Base-by-base conservation (phyloP, 2,329 filamentous ascomycete genomes). In the Aspergillus sp. region DNA sequence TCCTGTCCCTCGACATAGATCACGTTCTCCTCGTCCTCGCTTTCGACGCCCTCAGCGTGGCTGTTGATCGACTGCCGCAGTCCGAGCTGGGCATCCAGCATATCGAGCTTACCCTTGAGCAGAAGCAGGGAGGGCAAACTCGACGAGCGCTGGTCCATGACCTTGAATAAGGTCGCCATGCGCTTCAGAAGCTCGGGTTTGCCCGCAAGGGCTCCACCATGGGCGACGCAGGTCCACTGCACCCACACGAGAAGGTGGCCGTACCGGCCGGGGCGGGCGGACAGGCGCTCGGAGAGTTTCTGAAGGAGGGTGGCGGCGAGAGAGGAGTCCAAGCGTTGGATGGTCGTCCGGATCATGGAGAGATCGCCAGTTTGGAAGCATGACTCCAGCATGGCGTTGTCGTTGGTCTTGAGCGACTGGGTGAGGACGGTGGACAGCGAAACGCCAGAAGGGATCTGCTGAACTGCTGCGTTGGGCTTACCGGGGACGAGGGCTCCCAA, bases 211-310 rank as follows among this genome's bases (percentile, higher is more conserved):
- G 92, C 92, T 59, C 93, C 94, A 60, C 94, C 94, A 67, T 99
- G 94, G 1, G 89, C 87, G 32, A 96, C 85, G 50, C 96, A 82
- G 1, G 90, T 93, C 90, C 91, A 96, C 73, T 96, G 92, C 41
- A 97, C 88, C 92, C 94, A 99, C 14, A 88, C 84, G 82, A 96
- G 92, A 30, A 99, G 82, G 66, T 87, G 89, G 47, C 92, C 91
- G 13, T 94, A 93, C 50, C 94, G 84, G 3, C 93, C 94, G 1
- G 94, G 94, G 42, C 90, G 85, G 60, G 88, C 84, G 73, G 96
- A 87, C 68, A 99, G 83, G 53, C 92, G 83, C 61, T 95, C 88
- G 8, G 94, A 90, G 47, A 99, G 82, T 71, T 90, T 91, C 65
- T 86, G 85, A 52, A 99, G 82, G 9, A 99, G 81, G 7, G 77